phyloP scores from a whole-genome alignment of 805 yeast species.

The Hanseniaspora mollemarum region DNA sequence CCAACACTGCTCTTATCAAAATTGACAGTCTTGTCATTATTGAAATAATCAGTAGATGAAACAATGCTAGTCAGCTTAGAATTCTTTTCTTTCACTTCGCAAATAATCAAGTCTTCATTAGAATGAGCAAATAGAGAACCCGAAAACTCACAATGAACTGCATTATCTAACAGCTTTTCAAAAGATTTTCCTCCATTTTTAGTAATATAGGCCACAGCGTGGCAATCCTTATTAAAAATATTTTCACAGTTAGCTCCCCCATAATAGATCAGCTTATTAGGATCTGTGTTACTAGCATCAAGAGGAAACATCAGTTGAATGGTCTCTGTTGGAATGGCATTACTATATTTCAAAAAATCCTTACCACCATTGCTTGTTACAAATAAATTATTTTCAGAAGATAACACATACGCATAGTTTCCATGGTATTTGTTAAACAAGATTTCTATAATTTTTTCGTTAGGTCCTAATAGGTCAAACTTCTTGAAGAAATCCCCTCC shows the following conservation, averaged over 20 bases:
- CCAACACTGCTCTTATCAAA: conserved; percentile 54
- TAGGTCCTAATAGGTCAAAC: conserved; percentile 27
- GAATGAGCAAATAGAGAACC: conserved; percentile 39
- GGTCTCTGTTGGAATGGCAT: conserved; percentile 41
- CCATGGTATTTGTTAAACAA: conserved; percentile 43
- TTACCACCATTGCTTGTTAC: conserved; percentile 59
- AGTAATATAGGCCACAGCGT: conserved; percentile 48
- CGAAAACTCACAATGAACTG: conserved; percentile 55
- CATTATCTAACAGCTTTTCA: conserved; percentile 41
- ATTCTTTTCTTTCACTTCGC: conserved; percentile 40
- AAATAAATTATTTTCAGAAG: conserved; percentile 41
- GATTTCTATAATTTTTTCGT: conserved; percentile 41
- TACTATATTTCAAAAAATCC: conserved; percentile 32
- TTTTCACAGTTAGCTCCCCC: conserved; percentile 50
- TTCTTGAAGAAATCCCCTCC: conserved; percentile 45
- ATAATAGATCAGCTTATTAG: conserved; percentile 54
- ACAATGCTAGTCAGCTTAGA: conserved; percentile 29
- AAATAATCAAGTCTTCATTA: conserved; percentile 47
- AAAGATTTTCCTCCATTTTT: conserved; percentile 58
- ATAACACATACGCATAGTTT: conserved; percentile 31
- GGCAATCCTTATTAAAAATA: conserved; percentile 41
- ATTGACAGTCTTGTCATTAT: conserved; percentile 30
- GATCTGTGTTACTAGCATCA: conserved; percentile 49
- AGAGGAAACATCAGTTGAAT: conserved; percentile 35
- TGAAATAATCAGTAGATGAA: conserved; percentile 46